Base-by-base conservation (phyloP, 805 yeast genomes). In the Millerozyma miso region DNA sequence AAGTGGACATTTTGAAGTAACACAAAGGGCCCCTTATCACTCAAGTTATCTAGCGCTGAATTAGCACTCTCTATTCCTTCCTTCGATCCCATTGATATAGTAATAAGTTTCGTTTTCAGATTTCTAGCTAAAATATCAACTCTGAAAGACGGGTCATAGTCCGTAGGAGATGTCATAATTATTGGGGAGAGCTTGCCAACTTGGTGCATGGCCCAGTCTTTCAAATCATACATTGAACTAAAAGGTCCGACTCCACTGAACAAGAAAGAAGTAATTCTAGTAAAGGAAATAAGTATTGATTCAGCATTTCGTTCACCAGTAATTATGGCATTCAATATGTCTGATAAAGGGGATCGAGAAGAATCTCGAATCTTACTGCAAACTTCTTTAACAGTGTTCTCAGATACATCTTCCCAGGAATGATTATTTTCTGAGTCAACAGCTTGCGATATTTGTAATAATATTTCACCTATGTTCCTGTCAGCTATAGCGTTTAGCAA, bases 1-100 rank as follows among this genome's bases (percentile, higher is more conserved):
- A 85, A 74, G 45, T 91, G 96, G 10, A 87, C 67, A 54, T 90
- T 90, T 56, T 91, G 96, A 23, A 91, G 60, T 20, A 90, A 52
- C 0, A 91, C 59, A 96, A 96, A 88, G 1, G 59, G 52, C 0
- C 87, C 88, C 1, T 55, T 55, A n/a, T 56, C 62, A 1, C 72
- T 55, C 0, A 80, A 77, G 7, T 57, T 60, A 1, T 58, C 53
- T 6, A 88, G 62, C n/a, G 79, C 77, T 39, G 67, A 62, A 17
- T 75, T 77, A 0, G 91, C 90, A 33, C 70, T 62, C 2, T 67
- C 74, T 1, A 69, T 59, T 7, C 86, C 83, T 59, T 88, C 95
- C 18, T 59, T 56, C 0, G 95, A 79, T 0, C 96, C 97, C 77
- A 90, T 71, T 0, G 96, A 77, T 32, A 86, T 72, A 1, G 73